Base-by-base conservation (phyloP, 2,329 filamentous ascomycete species). In the Teratosphaeria epicoccoides region DNA sequence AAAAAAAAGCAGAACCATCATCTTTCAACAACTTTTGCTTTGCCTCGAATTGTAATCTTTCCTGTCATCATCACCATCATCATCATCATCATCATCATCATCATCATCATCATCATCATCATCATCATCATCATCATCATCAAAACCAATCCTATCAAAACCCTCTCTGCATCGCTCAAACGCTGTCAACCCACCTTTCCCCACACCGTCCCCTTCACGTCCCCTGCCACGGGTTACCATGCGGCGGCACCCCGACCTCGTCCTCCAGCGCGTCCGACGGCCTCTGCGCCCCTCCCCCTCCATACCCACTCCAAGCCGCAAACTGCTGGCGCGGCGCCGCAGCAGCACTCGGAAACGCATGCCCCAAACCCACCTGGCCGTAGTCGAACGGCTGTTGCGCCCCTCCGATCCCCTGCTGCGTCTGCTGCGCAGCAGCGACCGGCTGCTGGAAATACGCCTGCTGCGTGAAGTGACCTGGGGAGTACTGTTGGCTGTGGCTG, bases 221-320 rank as follows among this genome's bases (percentile, higher is more conserved):
- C 5, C 33, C 33, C n/a, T 40, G 33, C 33, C 33, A 40, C 14
- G 33, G 33, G 10, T 40, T 40, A 7, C 33, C n/a, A 40, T 40
- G 33, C 44, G 20, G 44, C 23, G 44, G 44, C 23, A 24, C 25
- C 4, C 22, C 44, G 12, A 1, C 25, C 50, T 66, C 63, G 45
- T 66, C 62, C 28, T 65, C 61, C 46, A 63, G 37, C 11, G 58
- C 59, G 37, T 62, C 54, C 10, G 59, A 58, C 40, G 56, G 52
- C 49, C 58, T 43, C 44, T 56, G 43, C 3, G 23, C 20, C 6
- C 14, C 57, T 2, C 28, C 28, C n/a, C n/a, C 60, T 6, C 53
- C 51, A 51, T 66, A 66, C 9, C 64, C 64, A 12, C 50, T 54
- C 64, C 64, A 66, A 22, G 52, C 56, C 3, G 62, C 62, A 43